Evolutionary conservation across 1,284 basidiomycete species (phyloP), one percentile per base, ranked within the genome.

Genomic region (Peniophora sp.): DNA sequence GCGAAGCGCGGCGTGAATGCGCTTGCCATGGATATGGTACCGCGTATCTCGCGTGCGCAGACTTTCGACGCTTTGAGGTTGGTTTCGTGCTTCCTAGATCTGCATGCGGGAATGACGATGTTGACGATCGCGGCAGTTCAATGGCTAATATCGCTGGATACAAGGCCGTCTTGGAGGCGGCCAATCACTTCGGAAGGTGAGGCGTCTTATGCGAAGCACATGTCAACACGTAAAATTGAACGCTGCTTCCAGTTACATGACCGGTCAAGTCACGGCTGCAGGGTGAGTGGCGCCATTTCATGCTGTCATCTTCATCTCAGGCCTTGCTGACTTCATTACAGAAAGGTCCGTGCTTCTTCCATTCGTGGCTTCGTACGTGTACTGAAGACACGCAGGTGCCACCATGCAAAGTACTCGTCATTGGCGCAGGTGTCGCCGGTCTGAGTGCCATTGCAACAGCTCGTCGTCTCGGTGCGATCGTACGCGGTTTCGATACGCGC

Each of bases 101-200:
- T 6, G 6, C 37, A n/a, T 5, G 8, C 37, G 37, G 5, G n/a
- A 41, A 20, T 15, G 18, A n/a, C 15, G 6, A 3, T 34, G 24
- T 11, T 48, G 22, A n/a, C 47, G 48, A 35, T 45, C 41, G 34
- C 14, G 17, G 18, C 52, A 91, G 88, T 60, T 91, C 88, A n/a
- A 92, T 92, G 89, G 84, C 87, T 14, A 92, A 92, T 60, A 92
- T 91, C 46, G 80, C 88, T 14, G 89, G 89, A 8, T 92, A 92
- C 66, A 89, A 92, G 62, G 89, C 89, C 36, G 88, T 92, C 42
- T 67, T 92, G 58, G 90, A 92, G 66, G 90, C 89, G 34, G 85
- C 87, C 20, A 91, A 90, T 65, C 80, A 87, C 61, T 92, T 92
- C 58, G 89, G 89, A 61, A 74, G 90, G 56, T 32, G 27, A n/a